These are phyloP conservation scores for Stagonosporopsis vannaccii DNA, from an alignment of 2,329 filamentous ascomycete species.

Conservation along the genomic window DNA sequence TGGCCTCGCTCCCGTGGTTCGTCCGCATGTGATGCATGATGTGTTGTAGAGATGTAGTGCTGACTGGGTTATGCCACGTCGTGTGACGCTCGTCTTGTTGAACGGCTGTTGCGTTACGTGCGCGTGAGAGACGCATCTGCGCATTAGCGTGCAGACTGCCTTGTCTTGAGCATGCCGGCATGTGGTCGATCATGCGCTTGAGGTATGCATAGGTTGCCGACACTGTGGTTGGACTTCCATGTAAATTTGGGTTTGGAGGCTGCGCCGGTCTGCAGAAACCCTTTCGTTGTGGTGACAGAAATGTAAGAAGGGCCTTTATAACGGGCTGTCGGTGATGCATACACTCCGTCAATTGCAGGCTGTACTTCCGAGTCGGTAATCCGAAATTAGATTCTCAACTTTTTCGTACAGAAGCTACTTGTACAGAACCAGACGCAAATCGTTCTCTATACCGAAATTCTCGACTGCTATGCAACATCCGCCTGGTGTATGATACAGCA, in stretches of 20 bases:
- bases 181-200: neutral
- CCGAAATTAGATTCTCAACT: neutral
- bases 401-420: neutral
- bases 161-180: neutral
- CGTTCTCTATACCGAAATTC: neutral
- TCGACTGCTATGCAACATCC: neutral
- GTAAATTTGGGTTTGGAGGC: neutral
- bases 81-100: neutral
- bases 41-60: neutral
- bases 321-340: neutral
- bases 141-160: neutral
- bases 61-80: neutral
- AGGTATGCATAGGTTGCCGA: neutral
- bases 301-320: neutral
- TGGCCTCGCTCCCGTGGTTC: neutral
- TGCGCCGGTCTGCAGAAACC: neutral
- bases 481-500: neutral
- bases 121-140: neutral
- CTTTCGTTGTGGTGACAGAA: neutral
- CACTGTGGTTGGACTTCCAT: neutral
- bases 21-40: neutral
- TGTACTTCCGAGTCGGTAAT: neutral
- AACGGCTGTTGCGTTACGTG: neutral
- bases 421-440: neutral
- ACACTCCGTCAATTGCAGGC: neutral